phyloP scores from a whole-genome alignment of 1,284 basidiomycete species.

The Austroboletus rostrupii region DNA sequence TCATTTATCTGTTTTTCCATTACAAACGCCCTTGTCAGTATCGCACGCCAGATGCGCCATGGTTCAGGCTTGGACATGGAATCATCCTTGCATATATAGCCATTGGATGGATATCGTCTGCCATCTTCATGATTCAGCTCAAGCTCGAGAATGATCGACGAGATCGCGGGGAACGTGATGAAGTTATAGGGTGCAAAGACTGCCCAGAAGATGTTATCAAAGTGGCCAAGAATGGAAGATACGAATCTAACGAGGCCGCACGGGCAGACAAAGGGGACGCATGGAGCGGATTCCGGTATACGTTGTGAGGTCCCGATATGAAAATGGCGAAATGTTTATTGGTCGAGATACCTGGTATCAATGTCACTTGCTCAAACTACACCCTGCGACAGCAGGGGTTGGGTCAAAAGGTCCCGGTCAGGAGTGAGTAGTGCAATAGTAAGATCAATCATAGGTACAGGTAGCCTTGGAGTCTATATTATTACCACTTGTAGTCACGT shows the following conservation, averaged over 20 bases:
- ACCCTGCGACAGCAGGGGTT: too few species aligned
- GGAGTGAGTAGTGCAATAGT: neutral
- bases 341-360: too few species aligned
- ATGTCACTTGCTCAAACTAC: too few species aligned
- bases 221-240: slow-evolving; percentile 35
- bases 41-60: slow-evolving; percentile 37
- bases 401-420: too few species aligned
- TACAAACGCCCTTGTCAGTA: slow-evolving; percentile 24
- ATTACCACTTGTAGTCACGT: slow-evolving; percentile 24
- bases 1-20: too few species aligned
- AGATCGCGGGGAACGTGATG: slow-evolving; percentile 45
- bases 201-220: slow-evolving; percentile 10
- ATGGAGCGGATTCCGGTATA: slow-evolving; percentile 48
- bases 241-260: slow-evolving; percentile 37
- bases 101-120: slow-evolving; percentile 42
- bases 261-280: slow-evolving; percentile 41
- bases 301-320: slow-evolving; percentile 13
- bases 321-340: too few species aligned
- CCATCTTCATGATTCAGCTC: slow-evolving; percentile 35
- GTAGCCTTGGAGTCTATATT: neutral
- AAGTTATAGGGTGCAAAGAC: slow-evolving; percentile 35
- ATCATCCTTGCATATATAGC: slow-evolving; percentile 48
- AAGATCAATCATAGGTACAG: neutral
- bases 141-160: slow-evolving; percentile 42
- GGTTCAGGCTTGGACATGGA: slow-evolving; percentile 49